Percentiles rank a stretch among this genome's conserved stretches.
These are phyloP conservation scores for Taiozyma onychis DNA, from an alignment of 1,139 yeast species.

Conservation along the genomic window DNA sequence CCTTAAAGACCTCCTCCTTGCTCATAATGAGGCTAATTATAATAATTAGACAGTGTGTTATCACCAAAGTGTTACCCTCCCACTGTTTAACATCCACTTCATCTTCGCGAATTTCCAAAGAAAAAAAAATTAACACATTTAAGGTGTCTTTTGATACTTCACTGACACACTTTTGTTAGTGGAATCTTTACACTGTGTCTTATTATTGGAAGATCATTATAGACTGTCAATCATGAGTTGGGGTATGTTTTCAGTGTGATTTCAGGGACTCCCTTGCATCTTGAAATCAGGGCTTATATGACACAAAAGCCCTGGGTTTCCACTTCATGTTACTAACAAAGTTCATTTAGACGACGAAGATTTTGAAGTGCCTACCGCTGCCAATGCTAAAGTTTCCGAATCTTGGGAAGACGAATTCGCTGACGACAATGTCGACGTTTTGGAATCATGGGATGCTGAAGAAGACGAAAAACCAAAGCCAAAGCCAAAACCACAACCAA, in stretches of 20 bases:
- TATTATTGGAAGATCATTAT: background rate
- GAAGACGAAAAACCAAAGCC: slow-evolving; percentile 38
- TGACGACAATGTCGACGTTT: slow-evolving; percentile 64
- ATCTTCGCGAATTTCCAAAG: too few relatives aligned
- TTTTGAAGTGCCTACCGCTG: slow-evolving; percentile 61
- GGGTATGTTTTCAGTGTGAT: slow-evolving; percentile 3
- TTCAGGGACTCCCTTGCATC: background rate
- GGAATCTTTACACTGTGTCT: too few relatives aligned
- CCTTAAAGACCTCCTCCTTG: too few relatives aligned
- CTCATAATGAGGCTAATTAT: too few relatives aligned
- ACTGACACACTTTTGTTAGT: too few relatives aligned
- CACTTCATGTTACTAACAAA: background rate
- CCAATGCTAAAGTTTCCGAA: slow-evolving; percentile 46
- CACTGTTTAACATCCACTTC: too few relatives aligned
- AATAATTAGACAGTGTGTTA: too few relatives aligned
- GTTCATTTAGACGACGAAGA: slow-evolving; percentile 70
- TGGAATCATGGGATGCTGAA: slow-evolving; percentile 89
- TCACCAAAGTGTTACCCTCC: too few relatives aligned
- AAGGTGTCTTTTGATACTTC: too few relatives aligned
- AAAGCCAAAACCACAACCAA: slow-evolving; percentile 31
- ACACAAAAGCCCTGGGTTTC: background rate
- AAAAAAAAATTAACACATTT: too few relatives aligned
- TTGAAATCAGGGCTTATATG: background rate
- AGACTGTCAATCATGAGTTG: slow-evolving; percentile 4
- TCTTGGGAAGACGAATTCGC: slow-evolving; percentile 76